phyloP scores from a whole-genome alignment of 2,329 filamentous ascomycete genomes.

The Aspergillus nomiae region DNA sequence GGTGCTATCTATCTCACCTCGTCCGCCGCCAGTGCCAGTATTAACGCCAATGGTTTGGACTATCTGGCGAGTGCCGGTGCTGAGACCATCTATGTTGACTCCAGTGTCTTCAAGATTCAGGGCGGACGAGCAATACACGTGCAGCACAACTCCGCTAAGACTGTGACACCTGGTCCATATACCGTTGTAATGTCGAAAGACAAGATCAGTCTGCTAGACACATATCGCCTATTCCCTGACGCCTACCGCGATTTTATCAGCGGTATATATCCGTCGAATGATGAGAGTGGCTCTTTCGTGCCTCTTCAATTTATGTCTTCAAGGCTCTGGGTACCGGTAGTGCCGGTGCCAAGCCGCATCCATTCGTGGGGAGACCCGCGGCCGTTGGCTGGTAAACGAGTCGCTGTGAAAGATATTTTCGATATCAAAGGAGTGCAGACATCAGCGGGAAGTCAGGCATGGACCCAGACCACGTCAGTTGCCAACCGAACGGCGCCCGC shows the following conservation, averaged over 20 bases:
- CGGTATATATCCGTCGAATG: constrained; percentile 9
- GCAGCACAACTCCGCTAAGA: neutral
- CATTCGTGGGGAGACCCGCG: constrained; percentile 31
- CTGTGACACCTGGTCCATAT: constrained; percentile 13
- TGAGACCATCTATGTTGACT: constrained; percentile 2
- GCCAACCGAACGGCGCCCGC: constrained; percentile 33
- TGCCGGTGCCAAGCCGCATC: constrained; percentile 17
- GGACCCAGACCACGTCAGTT: constrained; percentile 23
- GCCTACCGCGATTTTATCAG: constrained; percentile 14
- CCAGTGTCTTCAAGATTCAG: neutral
- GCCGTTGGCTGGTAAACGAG: constrained; percentile 35
- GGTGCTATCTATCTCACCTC: constrained; percentile 12
- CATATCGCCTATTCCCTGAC: constrained; percentile 17
- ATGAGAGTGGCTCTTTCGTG: constrained; percentile 6
- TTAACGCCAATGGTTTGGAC: neutral
- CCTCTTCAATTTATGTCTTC: constrained; percentile 3
- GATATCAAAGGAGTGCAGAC: constrained; percentile 40
- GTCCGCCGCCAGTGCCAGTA: neutral
- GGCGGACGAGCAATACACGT: neutral
- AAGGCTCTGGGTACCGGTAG: constrained; percentile 5
- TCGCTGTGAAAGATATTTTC: constrained; percentile 41
- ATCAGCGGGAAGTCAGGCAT: constrained; percentile 35
- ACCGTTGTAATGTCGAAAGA: constrained; percentile 1
- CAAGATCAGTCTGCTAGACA: constrained; percentile 7
- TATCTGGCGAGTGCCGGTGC: constrained; percentile 1